Percentiles rank a stretch among this genome's conserved stretches.
These are phyloP conservation scores for Hexamita inflata DNA, from an alignment of 208 protist species.

Conservation along the genomic window DNA sequence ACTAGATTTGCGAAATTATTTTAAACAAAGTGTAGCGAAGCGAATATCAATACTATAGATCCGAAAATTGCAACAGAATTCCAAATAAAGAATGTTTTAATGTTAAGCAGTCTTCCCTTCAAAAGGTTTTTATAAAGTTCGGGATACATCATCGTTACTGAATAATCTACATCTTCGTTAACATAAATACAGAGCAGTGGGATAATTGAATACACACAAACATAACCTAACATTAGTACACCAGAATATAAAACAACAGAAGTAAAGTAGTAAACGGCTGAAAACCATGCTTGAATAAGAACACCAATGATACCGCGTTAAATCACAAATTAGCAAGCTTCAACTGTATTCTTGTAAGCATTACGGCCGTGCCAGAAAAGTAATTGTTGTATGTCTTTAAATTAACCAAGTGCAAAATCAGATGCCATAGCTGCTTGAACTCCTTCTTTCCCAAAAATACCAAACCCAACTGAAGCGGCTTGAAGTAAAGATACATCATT, in stretches of 20 bases:
- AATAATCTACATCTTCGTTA: slow-evolving; percentile 18
- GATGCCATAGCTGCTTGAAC: slow-evolving; percentile 27
- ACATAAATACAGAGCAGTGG: background rate
- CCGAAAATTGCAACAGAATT: no score
- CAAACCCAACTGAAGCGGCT: slow-evolving; percentile 33
- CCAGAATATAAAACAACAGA: background rate
- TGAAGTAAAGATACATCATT: slow-evolving; percentile 43
- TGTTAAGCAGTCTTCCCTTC: background rate
- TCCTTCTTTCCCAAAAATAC: slow-evolving; percentile 34
- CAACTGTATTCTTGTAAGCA: background rate
- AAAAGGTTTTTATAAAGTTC: background rate
- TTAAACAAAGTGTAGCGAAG: no score
- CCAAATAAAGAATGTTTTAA: slow-evolving; percentile 11
- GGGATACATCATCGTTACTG: background rate
- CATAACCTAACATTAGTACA: background rate
- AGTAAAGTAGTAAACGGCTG: background rate
- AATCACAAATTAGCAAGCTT: background rate
- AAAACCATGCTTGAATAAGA: background rate
- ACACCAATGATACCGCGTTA: background rate
- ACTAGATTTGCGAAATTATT: no score
- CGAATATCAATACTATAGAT: no score
- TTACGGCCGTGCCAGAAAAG: background rate
- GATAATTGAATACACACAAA: background rate
- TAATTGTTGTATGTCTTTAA: background rate
- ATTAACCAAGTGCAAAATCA: background rate